Base-by-base conservation (phyloP, 192 early-diverging fungal species). In the Coemansia furcata region DNA sequence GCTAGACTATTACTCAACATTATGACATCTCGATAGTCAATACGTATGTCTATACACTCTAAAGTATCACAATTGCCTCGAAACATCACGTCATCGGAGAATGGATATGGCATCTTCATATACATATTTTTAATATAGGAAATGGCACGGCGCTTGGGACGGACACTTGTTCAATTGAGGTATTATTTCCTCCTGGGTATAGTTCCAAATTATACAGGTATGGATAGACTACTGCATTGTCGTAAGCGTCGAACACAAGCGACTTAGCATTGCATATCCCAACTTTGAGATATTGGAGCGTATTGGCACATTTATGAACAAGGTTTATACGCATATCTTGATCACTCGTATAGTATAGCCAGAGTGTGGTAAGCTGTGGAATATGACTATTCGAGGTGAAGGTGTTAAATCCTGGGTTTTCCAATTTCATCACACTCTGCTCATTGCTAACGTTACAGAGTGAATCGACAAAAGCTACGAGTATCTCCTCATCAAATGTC, bases 21-120 rank as follows among this genome's bases (percentile, higher is more conserved):
- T 1, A 30, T 11, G 4, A 30, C 50, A 12, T 23, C 30, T 19
- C 30, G 26, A 10, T 29, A 29, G 50, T 12, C 21, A 10, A 54
- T 23, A 2, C 11, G 2, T 14, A 54, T 30, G 6, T 54, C 3
- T 23, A 64, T 6, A 35, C 23, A 17, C 46, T 15, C 63, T 15
- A 64, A 33, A 15, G 63, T 64, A 4, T 8, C 43, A 21, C 44
- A 35, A 33, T 64, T 64, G 9, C 63, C 63, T 30, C 63, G 47
- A 10, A 64, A 64, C 44, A 64, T 29, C 4, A 50, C 49, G 36
- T 64, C 63, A 50, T 64, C 46, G 11, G 40, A 29, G 14, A 50
- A 64, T 33, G 63, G 63, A 33, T 64, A 64, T 21, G 19, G 32
- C 30, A 37, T 35, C 3, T 49, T 8, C 7, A 46, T 17, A n/a